Evolutionary conservation across 2,329 filamentous ascomycete genomes (phyloP).

Genomic region (Aspergillus fumigatus): DNA sequence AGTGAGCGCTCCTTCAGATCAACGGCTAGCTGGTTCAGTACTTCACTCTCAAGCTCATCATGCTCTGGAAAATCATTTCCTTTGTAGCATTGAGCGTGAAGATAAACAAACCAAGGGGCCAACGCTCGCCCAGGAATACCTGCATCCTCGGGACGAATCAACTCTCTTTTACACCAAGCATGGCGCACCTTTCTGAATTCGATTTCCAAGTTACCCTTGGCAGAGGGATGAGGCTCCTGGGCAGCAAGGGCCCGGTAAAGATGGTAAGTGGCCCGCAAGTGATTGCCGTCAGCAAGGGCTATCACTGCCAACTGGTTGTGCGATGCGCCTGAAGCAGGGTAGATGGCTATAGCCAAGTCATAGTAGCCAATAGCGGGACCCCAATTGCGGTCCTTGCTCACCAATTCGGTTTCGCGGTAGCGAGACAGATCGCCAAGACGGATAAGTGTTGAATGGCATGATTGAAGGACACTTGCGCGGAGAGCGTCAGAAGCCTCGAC

Average conservation of each 20-base stretch:
- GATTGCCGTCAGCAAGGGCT: constrained; percentile 68
- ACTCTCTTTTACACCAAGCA: constrained; percentile 53
- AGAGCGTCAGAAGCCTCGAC: constrained; percentile 48
- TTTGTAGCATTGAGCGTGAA: constrained; percentile 80
- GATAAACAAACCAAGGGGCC: constrained; percentile 74
- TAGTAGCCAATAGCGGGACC: constrained; percentile 81
- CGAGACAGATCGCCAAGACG: constrained; percentile 85
- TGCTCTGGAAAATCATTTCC: constrained; percentile 70
- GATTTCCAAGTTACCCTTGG: constrained; percentile 69
- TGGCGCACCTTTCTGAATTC: constrained; percentile 67
- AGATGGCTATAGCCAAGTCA: constrained; percentile 70
- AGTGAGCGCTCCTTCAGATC: constrained; percentile 66
- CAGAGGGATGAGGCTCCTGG: constrained; percentile 68
- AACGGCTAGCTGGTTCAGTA: constrained; percentile 70
- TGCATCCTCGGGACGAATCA: constrained; percentile 48
- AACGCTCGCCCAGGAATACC: constrained; percentile 54
- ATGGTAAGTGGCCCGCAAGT: constrained; percentile 82
- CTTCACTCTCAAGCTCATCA: constrained; percentile 78
- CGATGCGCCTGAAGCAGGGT: constrained; percentile 72
- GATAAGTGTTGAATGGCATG: constrained; percentile 78
- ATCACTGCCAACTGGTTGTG: constrained; percentile 91
- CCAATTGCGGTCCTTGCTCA: constrained; percentile 69
- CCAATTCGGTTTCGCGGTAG: constrained; percentile 72
- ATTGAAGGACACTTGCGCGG: constrained; percentile 59
- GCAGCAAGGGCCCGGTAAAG: constrained; percentile 79